These are phyloP conservation scores for Nissolia schottii DNA, from an alignment of 306 rosid species.

Conservation along the genomic window DNA sequence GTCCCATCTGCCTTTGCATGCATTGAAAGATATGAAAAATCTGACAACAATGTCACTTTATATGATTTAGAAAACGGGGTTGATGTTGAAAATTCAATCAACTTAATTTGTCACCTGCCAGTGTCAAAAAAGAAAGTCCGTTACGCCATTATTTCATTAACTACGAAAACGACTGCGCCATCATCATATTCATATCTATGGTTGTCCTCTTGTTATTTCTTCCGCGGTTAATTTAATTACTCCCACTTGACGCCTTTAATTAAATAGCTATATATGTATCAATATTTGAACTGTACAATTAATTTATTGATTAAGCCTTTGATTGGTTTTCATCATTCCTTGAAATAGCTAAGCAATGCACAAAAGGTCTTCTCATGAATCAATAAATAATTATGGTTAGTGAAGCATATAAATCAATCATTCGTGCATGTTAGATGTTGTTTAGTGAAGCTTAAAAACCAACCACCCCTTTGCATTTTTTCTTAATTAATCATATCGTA, in stretches of 20 bases:
- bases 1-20: slow-evolving; percentile 33
- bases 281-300: neutral
- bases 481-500: neutral
- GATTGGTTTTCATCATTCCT: too few species aligned
- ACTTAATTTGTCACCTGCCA: slow-evolving; percentile 5
- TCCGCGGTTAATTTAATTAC: neutral
- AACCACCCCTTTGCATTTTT: neutral
- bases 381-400: neutral
- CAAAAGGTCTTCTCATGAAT: neutral
- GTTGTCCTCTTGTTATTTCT: slow-evolving; percentile 12
- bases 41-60: neutral
- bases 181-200: neutral
- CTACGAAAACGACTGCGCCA: slow-evolving; percentile 24
- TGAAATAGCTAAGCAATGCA: neutral
- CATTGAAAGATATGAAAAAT: neutral
- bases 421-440: slow-evolving; percentile 7
- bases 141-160: slow-evolving; percentile 25
- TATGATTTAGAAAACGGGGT: slow-evolving; percentile 8
- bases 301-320: neutral
- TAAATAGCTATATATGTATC: neutral
- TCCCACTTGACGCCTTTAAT: neutral
- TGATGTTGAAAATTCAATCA: slow-evolving; percentile 26
- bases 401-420: slow-evolving; percentile 9
- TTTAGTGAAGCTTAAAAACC: slow-evolving; percentile 2
- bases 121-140: slow-evolving; percentile 8